phyloP scores from a whole-genome alignment of 2,329 filamentous ascomycete genomes.

The Exophiala sp. region DNA sequence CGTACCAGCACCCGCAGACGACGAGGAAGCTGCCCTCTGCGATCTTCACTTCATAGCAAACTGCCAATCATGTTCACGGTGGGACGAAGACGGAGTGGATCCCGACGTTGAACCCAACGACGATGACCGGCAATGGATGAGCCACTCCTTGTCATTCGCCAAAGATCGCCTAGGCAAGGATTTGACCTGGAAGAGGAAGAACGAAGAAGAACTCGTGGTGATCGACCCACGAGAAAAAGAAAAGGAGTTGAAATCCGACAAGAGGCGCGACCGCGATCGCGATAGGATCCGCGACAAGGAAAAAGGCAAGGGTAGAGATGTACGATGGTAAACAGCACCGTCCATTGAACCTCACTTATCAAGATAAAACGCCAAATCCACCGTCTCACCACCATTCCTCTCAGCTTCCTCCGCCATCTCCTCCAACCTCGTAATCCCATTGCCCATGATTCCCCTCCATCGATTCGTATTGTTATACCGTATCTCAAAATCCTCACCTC shows the following conservation, averaged over 20 bases:
- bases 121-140: slow-evolving; percentile 69
- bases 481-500: slow-evolving; percentile 30
- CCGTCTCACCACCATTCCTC: slow-evolving; percentile 6
- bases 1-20: slow-evolving; percentile 28
- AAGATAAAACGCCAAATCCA: slow-evolving; percentile 22
- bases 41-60: slow-evolving; percentile 95
- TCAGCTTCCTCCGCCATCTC: slow-evolving; percentile 17
- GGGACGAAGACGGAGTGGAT: slow-evolving; percentile 59
- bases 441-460: slow-evolving; percentile 33
- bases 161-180: slow-evolving; percentile 90
- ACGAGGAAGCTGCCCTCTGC: slow-evolving; percentile 72
- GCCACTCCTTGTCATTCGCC: slow-evolving; percentile 77
- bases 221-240: slow-evolving; percentile 88
- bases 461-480: slow-evolving; percentile 14
- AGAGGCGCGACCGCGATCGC: slow-evolving; percentile 36
- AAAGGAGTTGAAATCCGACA: slow-evolving; percentile 60
- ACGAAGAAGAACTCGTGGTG: slow-evolving; percentile 84
- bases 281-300: slow-evolving; percentile 32
- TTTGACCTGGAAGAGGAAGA: slow-evolving; percentile 82
- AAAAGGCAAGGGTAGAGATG: slow-evolving; percentile 29
- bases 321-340: not conserved
- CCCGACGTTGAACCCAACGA: slow-evolving; percentile 54
- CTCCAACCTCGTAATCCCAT: slow-evolving; percentile 41
- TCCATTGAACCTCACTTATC: not conserved
- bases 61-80: slow-evolving; percentile 85